Evolutionary conservation across 139 green algal genomes (phyloP).

Genomic region (Trebouxia sp.): DNA sequence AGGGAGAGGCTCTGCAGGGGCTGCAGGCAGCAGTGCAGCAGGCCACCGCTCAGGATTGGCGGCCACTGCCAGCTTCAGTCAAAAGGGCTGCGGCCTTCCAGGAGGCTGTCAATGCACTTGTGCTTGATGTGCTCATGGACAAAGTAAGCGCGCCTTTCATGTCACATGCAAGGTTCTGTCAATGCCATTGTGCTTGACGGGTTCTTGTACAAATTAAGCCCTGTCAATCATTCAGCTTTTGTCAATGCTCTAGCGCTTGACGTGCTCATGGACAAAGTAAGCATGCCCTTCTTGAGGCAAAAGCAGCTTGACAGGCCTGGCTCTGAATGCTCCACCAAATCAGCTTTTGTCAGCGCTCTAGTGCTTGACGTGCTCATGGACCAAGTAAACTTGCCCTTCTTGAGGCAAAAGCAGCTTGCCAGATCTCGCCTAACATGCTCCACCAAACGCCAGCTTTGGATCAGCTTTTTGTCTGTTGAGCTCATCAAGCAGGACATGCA

Average conservation of each 20-base stretch:
- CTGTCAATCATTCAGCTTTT: no score
- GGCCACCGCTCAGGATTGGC: slow-evolving; percentile 13
- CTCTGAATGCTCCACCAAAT: not conserved
- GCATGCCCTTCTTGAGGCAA: not conserved
- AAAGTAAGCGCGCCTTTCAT: slow-evolving; percentile 38
- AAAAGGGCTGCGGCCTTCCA: slow-evolving; percentile 40
- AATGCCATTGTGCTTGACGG: no score
- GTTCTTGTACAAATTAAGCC: no score
- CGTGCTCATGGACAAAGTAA: slow-evolving; percentile 47
- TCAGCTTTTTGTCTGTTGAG: no score
- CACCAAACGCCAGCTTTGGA: no score
- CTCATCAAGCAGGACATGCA: no score
- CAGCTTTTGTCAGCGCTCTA: not conserved
- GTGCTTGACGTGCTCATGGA: no score
- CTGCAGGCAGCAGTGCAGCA: not conserved
- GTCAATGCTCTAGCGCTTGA: slow-evolving; percentile 60
- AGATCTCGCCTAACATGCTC: no score
- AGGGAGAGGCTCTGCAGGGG: slow-evolving; percentile 13
- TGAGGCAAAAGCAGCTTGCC: no score
- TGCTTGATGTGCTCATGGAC: slow-evolving; percentile 65
- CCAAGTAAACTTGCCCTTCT: no score
- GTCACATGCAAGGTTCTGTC: not conserved
- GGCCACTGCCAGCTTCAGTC: slow-evolving; percentile 37
- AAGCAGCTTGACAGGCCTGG: not conserved
- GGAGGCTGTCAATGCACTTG: slow-evolving; percentile 42